These are phyloP conservation scores for Adiantum capillusveneris DNA, from an alignment of 75 land plant genomes.

Conservation along the genomic window DNA sequence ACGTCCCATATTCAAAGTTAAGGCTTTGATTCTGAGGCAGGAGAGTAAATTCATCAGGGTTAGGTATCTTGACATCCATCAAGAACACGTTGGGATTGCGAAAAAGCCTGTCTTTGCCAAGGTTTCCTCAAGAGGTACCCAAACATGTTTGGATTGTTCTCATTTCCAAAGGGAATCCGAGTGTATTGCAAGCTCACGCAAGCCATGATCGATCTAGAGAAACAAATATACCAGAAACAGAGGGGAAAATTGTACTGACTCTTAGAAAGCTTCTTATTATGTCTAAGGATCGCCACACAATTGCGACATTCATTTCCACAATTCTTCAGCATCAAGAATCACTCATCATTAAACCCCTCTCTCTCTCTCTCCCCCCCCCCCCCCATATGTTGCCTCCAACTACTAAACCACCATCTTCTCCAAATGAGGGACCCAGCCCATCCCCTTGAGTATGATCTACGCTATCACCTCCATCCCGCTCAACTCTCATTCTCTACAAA, in stretches of 20 bases:
- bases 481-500: no score
- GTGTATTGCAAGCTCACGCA: slow-evolving; percentile 33
- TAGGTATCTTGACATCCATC: neutral
- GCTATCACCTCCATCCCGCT: no score
- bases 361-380: no score
- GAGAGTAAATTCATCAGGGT: neutral
- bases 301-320: no score
- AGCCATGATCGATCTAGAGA: slow-evolving; percentile 36
- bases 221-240: slow-evolving; percentile 14
- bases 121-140: slow-evolving; percentile 40
- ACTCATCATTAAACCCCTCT: no score
- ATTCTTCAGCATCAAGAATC: no score
- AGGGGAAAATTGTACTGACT: slow-evolving; percentile 13
- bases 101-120: slow-evolving; percentile 15
- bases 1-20: slow-evolving; percentile 2
- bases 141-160: slow-evolving; percentile 49
- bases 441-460: no score
- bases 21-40: neutral
- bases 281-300: slow-evolving; percentile 28
- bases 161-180: slow-evolving; percentile 28
- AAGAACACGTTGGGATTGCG: neutral
- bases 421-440: no score
- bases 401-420: no score
- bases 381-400: no score
- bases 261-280: slow-evolving; percentile 63